Evolutionary conservation across 768 basidiomycete species (phyloP).

Genomic region (Mrakia blollopis): DNA sequence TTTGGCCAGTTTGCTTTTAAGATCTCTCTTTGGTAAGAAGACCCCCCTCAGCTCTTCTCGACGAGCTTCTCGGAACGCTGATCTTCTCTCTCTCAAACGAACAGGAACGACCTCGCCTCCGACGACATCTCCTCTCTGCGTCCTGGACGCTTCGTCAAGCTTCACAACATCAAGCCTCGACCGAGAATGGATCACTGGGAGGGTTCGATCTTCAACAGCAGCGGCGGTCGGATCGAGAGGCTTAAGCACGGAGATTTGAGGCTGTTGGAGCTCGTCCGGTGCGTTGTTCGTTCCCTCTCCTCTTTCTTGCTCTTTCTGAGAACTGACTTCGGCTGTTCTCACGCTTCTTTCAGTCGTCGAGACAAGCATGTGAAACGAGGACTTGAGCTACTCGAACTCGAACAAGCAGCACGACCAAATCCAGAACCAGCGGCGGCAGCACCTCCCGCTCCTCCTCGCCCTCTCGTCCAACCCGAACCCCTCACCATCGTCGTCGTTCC

Average conservation of each 20-base stretch:
- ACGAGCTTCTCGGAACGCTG: neutral
- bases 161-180: neutral
- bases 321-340: neutral
- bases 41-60: neutral
- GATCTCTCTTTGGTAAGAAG: neutral
- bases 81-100: neutral
- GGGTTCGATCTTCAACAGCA: neutral
- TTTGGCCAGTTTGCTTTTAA: neutral
- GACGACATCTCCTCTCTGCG: neutral
- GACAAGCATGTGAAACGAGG: no score
- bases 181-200: neutral
- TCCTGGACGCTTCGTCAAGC: neutral
- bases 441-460: neutral
- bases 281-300: neutral
- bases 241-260: neutral
- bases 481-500: neutral
- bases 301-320: neutral
- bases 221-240: neutral
- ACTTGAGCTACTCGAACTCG: no score
- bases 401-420: neutral
- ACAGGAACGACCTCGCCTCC: conserved; percentile 2
- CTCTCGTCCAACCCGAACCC: neutral
- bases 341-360: neutral
- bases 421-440: neutral
- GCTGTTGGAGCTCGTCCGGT: neutral